Percentiles rank a stretch among this genome's conserved stretches.
phyloP scores from a whole-genome alignment of 139 green algal genomes.

The Spirogloea muscicola region DNA sequence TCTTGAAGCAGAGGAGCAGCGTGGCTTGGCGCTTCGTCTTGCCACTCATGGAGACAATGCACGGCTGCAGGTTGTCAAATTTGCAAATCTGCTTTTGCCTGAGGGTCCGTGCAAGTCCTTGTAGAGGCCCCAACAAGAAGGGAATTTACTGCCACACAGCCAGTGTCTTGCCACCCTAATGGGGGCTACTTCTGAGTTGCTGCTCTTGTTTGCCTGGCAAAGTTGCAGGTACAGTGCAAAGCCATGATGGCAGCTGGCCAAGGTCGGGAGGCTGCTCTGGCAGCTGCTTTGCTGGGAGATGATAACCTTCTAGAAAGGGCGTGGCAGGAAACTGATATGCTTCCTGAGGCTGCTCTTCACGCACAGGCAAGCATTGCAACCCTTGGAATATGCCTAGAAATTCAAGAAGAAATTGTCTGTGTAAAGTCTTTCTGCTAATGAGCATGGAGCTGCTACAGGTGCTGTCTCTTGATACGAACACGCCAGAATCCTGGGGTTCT shows the following conservation, averaged over 20 bases:
- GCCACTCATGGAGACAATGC: conserved; percentile 20
- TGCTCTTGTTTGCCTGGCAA: not conserved
- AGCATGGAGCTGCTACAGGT: not conserved
- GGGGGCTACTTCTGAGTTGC: not conserved
- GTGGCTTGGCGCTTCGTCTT: conserved; percentile 6
- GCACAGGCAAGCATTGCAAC: conserved; percentile 3
- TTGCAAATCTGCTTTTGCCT: not conserved
- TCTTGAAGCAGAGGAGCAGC: conserved; percentile 25
- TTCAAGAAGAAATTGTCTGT: not conserved
- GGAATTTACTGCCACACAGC: not conserved
- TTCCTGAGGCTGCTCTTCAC: conserved; percentile 31
- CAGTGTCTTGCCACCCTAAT: not conserved
- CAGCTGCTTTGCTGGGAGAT: conserved; percentile 29
- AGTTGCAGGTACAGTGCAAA: conserved; percentile 10
- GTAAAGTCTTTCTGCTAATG: not conserved
- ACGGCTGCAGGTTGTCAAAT: conserved; percentile 15
- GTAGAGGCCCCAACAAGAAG: not conserved
- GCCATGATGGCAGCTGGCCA: conserved; percentile 15
- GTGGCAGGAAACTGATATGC: conserved; percentile 26
- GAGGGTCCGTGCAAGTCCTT: not conserved
- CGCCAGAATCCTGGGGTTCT: too few relatives aligned
- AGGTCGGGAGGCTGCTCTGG: conserved; percentile 21
- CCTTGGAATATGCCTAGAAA: not conserved
- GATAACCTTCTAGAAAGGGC: conserved; percentile 26
- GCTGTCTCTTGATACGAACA: not conserved